Evolutionary conservation across 129 eudicot genomes (phyloP).

Genomic region (Chrysanthemum makinoi): DNA sequence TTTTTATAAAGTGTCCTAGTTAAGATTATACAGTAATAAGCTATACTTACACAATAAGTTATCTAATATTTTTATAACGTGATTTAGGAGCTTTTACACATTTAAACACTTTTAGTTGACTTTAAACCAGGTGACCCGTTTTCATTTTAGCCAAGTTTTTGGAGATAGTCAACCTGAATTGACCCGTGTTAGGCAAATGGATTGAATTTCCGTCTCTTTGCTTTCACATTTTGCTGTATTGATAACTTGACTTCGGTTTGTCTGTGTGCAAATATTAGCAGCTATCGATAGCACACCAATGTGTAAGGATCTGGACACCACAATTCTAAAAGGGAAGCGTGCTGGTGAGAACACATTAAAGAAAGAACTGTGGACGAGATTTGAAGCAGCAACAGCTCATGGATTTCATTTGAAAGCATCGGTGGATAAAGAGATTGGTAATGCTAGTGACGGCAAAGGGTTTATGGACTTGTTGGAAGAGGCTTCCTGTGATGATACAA

Average conservation of each 20-base stretch:
- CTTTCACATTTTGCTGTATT: background rate
- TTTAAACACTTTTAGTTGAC: background rate
- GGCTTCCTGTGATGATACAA: slow-evolving; percentile 47
- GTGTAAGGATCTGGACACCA: slow-evolving; percentile 54
- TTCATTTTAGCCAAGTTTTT: background rate
- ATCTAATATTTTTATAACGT: background rate
- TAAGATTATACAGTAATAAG: no score
- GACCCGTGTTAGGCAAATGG: background rate
- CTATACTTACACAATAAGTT: no score
- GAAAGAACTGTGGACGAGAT: slow-evolving; percentile 86
- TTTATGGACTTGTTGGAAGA: slow-evolving; percentile 76
- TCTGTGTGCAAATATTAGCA: slow-evolving; percentile 17
- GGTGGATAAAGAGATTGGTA: slow-evolving; percentile 21
- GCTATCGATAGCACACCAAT: slow-evolving; percentile 66
- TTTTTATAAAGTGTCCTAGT: no score
- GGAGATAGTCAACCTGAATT: background rate
- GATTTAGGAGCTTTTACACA: background rate
- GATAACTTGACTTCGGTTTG: background rate
- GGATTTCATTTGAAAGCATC: slow-evolving; percentile 31
- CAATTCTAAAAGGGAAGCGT: slow-evolving; percentile 46
- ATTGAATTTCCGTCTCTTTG: background rate
- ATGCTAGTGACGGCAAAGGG: slow-evolving; percentile 40
- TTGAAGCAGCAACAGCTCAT: slow-evolving; percentile 71
- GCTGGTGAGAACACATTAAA: slow-evolving; percentile 96
- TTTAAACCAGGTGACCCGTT: slow-evolving; percentile 1